phyloP scores from a whole-genome alignment of 257 asterid species.

The Avicennia marina region DNA sequence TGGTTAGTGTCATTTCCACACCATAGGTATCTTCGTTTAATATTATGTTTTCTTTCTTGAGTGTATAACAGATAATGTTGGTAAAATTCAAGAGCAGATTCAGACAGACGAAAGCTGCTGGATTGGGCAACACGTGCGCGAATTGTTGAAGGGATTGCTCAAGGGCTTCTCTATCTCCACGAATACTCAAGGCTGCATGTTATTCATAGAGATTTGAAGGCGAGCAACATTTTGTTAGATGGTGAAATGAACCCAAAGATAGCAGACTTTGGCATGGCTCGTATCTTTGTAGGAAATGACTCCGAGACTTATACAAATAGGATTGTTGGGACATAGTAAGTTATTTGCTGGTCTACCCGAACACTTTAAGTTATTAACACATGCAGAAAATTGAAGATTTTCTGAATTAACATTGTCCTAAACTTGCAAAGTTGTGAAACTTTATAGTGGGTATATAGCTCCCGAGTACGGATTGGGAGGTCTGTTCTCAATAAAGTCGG shows the following conservation, averaged over 20 bases:
- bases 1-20: conserved; percentile 24
- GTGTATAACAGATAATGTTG: neutral
- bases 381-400: neutral
- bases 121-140: conserved; percentile 31
- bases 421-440: too few relatives aligned
- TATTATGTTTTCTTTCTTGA: neutral
- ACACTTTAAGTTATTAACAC: neutral
- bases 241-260: conserved; percentile 43
- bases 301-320: conserved; percentile 23
- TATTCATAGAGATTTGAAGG: conserved; percentile 39
- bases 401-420: neutral
- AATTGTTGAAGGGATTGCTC: conserved; percentile 46
- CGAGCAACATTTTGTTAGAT: conserved; percentile 35
- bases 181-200: conserved; percentile 35
- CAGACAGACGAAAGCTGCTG: conserved; percentile 15
- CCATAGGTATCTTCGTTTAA: neutral
- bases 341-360: neutral
- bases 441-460: conserved; percentile 42
- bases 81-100: conserved; percentile 15
- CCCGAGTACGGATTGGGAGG: conserved; percentile 51
- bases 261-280: conserved; percentile 50
- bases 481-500: conserved; percentile 35
- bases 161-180: conserved; percentile 46
- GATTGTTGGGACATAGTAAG: conserved; percentile 50
- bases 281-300: conserved; percentile 31